A percentile compares a stretch with the other conserved stretches of the same genome.
Evolutionary conservation across 2,329 filamentous ascomycete genomes (phyloP).

Genomic region (Sporothrix euskadiensis): DNA sequence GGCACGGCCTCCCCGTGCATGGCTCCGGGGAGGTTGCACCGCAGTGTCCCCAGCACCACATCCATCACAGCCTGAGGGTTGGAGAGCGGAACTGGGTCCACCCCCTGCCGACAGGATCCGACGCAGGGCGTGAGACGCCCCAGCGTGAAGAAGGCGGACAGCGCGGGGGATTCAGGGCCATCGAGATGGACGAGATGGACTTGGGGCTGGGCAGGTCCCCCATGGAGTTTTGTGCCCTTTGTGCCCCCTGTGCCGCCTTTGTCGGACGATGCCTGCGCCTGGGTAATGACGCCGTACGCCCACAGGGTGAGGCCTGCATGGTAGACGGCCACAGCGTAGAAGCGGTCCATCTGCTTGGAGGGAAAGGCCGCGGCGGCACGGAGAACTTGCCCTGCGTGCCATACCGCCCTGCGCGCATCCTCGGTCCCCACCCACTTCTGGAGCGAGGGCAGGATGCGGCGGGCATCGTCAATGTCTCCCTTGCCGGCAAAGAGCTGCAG

Average conservation of each 20-base stretch:
- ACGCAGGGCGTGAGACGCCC: conserved; percentile 47
- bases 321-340: conserved; percentile 68
- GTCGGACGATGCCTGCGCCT: background rate
- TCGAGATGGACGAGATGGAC: conserved; percentile 63
- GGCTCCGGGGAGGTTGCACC: conserved; percentile 48
- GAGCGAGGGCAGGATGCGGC: conserved; percentile 35
- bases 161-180: conserved; percentile 51
- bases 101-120: conserved; percentile 52
- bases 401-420: conserved; percentile 30
- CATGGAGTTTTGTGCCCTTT: background rate
- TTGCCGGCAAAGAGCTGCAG: conserved; percentile 67
- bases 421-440: conserved; percentile 29
- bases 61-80: conserved; percentile 62
- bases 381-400: conserved; percentile 33
- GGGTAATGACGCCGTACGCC: conserved; percentile 62
- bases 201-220: conserved; percentile 14
- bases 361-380: conserved; percentile 38
- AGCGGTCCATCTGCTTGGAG: conserved; percentile 58
- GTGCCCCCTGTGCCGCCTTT: background rate
- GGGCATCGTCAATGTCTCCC: conserved; percentile 65
- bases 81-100: conserved; percentile 46
- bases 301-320: conserved; percentile 68
- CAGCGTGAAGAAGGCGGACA: conserved; percentile 59
- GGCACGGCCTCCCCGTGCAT: conserved; percentile 47
- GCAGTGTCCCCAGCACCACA: conserved; percentile 57